These are phyloP conservation scores for Craspedostauros australis DNA, from an alignment of 108 stramenopile genomes.

Conservation along the genomic window DNA sequence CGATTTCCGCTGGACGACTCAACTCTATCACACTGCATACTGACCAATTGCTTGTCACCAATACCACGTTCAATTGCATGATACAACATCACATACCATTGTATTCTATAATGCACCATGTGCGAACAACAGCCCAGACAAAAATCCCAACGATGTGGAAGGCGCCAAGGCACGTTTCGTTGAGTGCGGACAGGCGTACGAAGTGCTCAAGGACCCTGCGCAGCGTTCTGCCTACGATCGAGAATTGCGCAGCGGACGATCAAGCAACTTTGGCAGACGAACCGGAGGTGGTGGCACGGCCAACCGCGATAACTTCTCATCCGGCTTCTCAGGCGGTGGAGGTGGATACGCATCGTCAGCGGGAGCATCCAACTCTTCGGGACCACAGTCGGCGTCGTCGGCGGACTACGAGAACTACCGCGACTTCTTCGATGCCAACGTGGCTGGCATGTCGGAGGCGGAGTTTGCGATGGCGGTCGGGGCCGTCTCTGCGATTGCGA, in stretches of 20 bases:
- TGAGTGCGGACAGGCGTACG: slow-evolving; percentile 73
- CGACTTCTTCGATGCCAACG: slow-evolving; percentile 57
- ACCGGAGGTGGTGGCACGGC: too few relatives aligned
- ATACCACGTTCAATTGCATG: too few relatives aligned
- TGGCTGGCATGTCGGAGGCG: slow-evolving; percentile 60
- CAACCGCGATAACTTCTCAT: too few relatives aligned
- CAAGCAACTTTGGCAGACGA: too few relatives aligned
- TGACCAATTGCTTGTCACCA: too few relatives aligned
- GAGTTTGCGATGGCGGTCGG: slow-evolving; percentile 59
- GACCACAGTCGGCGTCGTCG: too few relatives aligned
- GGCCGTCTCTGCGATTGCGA: slow-evolving; percentile 43
- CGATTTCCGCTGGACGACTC: too few relatives aligned
- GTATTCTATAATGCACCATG: too few relatives aligned
- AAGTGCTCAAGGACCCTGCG: slow-evolving; percentile 55
- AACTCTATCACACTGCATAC: too few relatives aligned
- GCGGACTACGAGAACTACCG: slow-evolving; percentile 47
- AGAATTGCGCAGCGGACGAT: slow-evolving; percentile 33
- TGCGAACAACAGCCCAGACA: too few relatives aligned
- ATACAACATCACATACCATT: too few relatives aligned
- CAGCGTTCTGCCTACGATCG: slow-evolving; percentile 51
- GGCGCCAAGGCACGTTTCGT: slow-evolving; percentile 68
- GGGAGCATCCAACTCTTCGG: neutral
- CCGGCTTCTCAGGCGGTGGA: too few relatives aligned
- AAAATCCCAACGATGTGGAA: slow-evolving; percentile 58
- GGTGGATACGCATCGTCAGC: neutral